Evolutionary conservation across 2,329 filamentous ascomycete genomes (phyloP).

Genomic region (Triangularia verruculosa): DNA sequence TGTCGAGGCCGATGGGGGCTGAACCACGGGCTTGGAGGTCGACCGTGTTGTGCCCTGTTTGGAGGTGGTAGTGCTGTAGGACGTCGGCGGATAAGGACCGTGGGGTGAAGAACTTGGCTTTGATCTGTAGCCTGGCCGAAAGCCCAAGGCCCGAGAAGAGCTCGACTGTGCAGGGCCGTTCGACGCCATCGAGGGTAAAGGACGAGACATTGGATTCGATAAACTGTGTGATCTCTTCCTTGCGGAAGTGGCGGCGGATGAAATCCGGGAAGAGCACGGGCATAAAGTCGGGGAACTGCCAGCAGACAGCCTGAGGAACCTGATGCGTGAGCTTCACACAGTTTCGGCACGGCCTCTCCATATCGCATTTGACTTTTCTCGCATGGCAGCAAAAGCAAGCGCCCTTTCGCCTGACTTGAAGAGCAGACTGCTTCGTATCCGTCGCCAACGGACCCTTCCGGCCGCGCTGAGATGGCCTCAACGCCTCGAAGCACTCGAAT

Average conservation of each 20-base stretch:
- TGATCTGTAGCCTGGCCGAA: conserved; percentile 43
- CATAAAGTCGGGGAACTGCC: conserved; percentile 57
- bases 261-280: conserved; percentile 50
- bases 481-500: conserved; percentile 54
- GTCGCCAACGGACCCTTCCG: conserved; percentile 55
- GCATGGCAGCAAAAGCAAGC: conserved; percentile 60
- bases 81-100: conserved; percentile 43
- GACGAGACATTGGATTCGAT: conserved; percentile 47
- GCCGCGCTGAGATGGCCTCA: conserved; percentile 52
- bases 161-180: conserved; percentile 43
- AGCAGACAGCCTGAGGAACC: conserved; percentile 55
- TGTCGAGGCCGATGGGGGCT: conserved; percentile 51
- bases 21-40: conserved; percentile 42
- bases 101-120: conserved; percentile 52
- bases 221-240: conserved; percentile 49
- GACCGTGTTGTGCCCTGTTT: conserved; percentile 36
- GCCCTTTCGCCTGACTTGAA: conserved; percentile 52
- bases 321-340: conserved; percentile 51
- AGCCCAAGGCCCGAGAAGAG: conserved; percentile 49
- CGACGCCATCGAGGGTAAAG: conserved; percentile 42
- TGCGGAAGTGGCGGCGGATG: conserved; percentile 49
- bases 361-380: conserved; percentile 58
- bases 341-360: conserved; percentile 54
- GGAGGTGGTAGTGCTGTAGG: conserved; percentile 51
- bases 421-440: conserved; percentile 53